These are phyloP conservation scores for Crithidia bombi DNA, from an alignment of 208 protist genomes.

Conservation along the genomic window DNA sequence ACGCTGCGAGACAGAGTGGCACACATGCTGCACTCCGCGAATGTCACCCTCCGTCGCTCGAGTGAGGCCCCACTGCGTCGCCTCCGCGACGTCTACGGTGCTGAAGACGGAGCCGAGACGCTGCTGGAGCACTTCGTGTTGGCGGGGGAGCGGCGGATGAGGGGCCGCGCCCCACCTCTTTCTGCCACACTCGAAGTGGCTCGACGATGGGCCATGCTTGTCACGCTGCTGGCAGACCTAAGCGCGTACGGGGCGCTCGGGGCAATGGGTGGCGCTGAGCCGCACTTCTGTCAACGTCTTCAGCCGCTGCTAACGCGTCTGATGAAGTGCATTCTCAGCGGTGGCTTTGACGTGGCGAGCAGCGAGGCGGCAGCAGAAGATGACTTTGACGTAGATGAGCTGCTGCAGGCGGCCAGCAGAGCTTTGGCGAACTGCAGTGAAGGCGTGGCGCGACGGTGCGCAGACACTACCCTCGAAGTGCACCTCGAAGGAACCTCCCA, in stretches of 20 bases:
- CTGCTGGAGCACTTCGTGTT: conserved; percentile 31
- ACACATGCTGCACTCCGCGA: conserved; percentile 6
- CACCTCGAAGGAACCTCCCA: not conserved
- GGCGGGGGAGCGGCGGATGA: conserved; percentile 21
- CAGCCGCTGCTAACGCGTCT: conserved; percentile 44
- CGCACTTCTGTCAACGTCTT: conserved; percentile 35
- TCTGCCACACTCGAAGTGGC: not conserved
- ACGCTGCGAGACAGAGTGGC: too few species aligned
- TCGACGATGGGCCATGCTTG: conserved; percentile 16
- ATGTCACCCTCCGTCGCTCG: conserved; percentile 23
- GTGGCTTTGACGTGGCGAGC: conserved; percentile 14
- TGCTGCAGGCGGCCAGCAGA: conserved; percentile 29
- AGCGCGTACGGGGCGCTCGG: conserved; percentile 42
- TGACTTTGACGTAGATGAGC: conserved; percentile 11
- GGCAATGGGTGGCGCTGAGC: conserved; percentile 31
- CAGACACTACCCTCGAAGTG: conserved; percentile 42
- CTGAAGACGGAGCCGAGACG: conserved; percentile 13
- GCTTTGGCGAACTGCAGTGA: conserved; percentile 53
- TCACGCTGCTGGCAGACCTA: conserved; percentile 32
- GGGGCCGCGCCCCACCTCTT: conserved; percentile 7
- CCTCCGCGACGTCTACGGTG: conserved; percentile 37
- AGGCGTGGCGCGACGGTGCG: conserved; percentile 38
- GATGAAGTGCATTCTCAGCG: conserved; percentile 32
- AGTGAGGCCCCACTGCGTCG: conserved; percentile 32
- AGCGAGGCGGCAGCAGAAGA: not conserved